A percentile compares a stretch with the other conserved stretches of the same genome.
phyloP scores from a whole-genome alignment of 352 stramenopile genomes.

The Pythium myriotylum region DNA sequence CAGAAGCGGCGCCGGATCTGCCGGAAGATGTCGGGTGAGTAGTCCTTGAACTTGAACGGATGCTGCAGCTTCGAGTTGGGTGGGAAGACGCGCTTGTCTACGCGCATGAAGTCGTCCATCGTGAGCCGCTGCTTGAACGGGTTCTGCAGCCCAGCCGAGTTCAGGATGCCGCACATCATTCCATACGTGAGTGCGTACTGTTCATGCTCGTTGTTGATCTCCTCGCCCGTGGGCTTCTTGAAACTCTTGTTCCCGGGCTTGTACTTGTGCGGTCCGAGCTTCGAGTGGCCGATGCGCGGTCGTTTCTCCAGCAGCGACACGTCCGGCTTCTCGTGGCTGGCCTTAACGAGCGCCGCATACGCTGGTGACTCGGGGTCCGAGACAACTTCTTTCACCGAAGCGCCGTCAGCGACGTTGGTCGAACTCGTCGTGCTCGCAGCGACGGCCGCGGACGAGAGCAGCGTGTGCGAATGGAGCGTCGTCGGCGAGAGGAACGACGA shows the following conservation, averaged over 20 bases:
- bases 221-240: slow-evolving; percentile 69
- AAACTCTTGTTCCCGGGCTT: slow-evolving; percentile 55
- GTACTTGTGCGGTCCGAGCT: slow-evolving; percentile 54
- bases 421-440: not conserved
- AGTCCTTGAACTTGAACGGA: slow-evolving; percentile 93
- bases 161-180: slow-evolving; percentile 98
- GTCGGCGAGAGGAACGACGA: slow-evolving; percentile 21
- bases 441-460: not conserved
- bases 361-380: slow-evolving; percentile 44
- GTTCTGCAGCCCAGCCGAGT: slow-evolving; percentile 89
- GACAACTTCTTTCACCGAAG: slow-evolving; percentile 28
- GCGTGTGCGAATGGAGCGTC: slow-evolving; percentile 9
- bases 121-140: slow-evolving; percentile 81
- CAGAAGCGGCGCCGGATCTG: slow-evolving; percentile 76
- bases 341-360: slow-evolving; percentile 42
- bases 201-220: slow-evolving; percentile 91
- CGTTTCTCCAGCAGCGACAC: slow-evolving; percentile 57
- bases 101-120: slow-evolving; percentile 91
- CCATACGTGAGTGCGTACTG: slow-evolving; percentile 98
- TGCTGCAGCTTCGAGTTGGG: slow-evolving; percentile 77
- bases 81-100: slow-evolving; percentile 79
- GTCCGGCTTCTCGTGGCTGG: slow-evolving; percentile 46
- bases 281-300: slow-evolving; percentile 57
- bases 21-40: slow-evolving; percentile 87
- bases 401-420: not conserved